Evolutionary conservation across 257 asterid species (phyloP), one percentile per base, ranked within the genome.

Genomic region (Coffea eugenioides): DNA sequence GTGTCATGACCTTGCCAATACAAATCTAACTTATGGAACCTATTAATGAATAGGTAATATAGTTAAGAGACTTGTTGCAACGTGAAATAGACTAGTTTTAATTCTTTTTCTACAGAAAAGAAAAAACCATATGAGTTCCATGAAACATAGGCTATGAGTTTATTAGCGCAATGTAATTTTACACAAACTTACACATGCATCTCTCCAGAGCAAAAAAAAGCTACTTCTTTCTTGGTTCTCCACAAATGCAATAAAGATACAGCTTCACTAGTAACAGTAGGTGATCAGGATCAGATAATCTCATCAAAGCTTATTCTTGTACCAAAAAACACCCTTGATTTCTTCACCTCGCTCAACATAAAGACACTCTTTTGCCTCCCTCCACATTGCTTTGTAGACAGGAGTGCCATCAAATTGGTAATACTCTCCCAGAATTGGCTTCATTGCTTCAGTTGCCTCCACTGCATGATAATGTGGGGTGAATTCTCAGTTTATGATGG

Each of bases 401-500:
- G 93, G 90, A 23, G 90, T 89, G 13, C 81, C 88, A 43, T 90
- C 95, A 16, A 88, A 82, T 57, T 82, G 92, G 82, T 91, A 91
- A 71, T 91, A 91, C 83, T 86, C 85, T 0, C 90, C 92, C n/a
- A 89, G 74, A 36, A 89, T 23, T 21, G 95, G 93, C 83, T 79
- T 91, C 71, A 90, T 84, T 8, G 91, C 94, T 69, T 84, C 86
- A 0, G 94, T 91, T 31, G 94, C 94, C 86, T 90, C 94, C 97
- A 88, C 88, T 0, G 94, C 94, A 51, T 91, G 83, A 75, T 91
- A 91, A 77, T 91, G 94, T 6, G 97, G 97, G 31, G 31, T 27
- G 31, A 27, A 27, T 27, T 27, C 31, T 27, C 31, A 27, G 31
- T 27, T 27, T 27, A 27, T 27, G 31, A 27, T 27, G 31, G 31